Conservation (phyloP, 768 basidiomycete species). For the Trametes gibbosa region DNA sequence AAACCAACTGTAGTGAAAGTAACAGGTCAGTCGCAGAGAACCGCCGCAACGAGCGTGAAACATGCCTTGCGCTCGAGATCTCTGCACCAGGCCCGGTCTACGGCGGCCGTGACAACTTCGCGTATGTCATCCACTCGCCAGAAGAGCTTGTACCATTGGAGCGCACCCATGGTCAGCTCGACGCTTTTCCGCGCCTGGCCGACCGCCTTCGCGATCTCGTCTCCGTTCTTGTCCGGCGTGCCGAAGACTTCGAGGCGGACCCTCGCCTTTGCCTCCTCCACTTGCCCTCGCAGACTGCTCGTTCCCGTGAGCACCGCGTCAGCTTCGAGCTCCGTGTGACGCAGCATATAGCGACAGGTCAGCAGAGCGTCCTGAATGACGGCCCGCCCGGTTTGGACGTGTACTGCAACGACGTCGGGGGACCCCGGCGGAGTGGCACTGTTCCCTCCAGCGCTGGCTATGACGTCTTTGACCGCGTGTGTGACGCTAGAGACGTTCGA, state of each 20-base stretch:
- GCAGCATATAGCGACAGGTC: slow-evolving; percentile 14
- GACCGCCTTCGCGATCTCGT: slow-evolving; percentile 30
- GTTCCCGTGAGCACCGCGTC: slow-evolving; percentile 13
- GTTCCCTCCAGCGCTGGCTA: slow-evolving; percentile 1
- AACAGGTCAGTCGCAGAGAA: not conserved
- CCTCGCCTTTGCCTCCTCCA: slow-evolving; percentile 25
- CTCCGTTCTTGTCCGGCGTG: slow-evolving; percentile 6
- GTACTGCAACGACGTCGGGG: slow-evolving; percentile 7
- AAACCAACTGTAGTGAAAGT: slow-evolving; percentile 48
- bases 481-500: slow-evolving; percentile 57
- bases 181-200: slow-evolving; percentile 30
- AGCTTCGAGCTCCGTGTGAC: slow-evolving; percentile 17
- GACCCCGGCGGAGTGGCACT: not conserved
- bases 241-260: slow-evolving; percentile 25
- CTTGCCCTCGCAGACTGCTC: slow-evolving; percentile 17
- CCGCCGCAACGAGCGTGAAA: not conserved
- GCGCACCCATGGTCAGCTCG: slow-evolving; percentile 28
- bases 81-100: slow-evolving; percentile 38
- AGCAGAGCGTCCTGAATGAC: slow-evolving; percentile 20
- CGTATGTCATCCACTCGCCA: slow-evolving; percentile 43
- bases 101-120: slow-evolving; percentile 31
- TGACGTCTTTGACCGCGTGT: slow-evolving; percentile 31
- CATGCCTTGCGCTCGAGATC: slow-evolving; percentile 29
- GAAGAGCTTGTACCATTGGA: slow-evolving; percentile 39
- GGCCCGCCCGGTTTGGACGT: slow-evolving; percentile 22